Conservation (phyloP, 192 early-diverging fungal species). For the Coemansia sp. region DNA sequence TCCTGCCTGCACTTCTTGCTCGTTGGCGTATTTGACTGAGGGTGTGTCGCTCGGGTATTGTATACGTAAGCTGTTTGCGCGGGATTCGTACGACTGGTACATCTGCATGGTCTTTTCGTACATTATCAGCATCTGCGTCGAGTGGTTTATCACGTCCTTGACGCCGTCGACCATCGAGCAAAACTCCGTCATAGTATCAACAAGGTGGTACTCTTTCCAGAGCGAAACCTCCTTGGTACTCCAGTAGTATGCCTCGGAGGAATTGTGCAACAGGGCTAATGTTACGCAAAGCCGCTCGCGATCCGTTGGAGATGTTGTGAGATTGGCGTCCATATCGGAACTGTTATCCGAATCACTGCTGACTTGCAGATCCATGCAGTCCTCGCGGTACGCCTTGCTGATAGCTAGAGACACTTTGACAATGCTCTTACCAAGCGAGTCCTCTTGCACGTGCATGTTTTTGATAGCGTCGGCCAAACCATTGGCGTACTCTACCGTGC, state of each 20-base stretch:
- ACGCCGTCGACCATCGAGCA: slow-evolving; percentile 42
- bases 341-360: not conserved
- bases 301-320: not conserved
- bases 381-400: slow-evolving; percentile 29
- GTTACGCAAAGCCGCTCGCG: slow-evolving; percentile 42
- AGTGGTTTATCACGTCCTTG: slow-evolving; percentile 49
- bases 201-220: slow-evolving; percentile 53
- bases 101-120: slow-evolving; percentile 52
- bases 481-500: slow-evolving; percentile 32
- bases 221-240: slow-evolving; percentile 45
- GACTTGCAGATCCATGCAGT: slow-evolving; percentile 8
- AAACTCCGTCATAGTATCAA: slow-evolving; percentile 42
- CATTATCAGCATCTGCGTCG: slow-evolving; percentile 46
- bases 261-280: slow-evolving; percentile 42
- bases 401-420: slow-evolving; percentile 40
- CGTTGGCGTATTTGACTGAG: slow-evolving; percentile 53
- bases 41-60: slow-evolving; percentile 55
- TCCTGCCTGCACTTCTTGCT: slow-evolving; percentile 43
- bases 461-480: slow-evolving; percentile 33
- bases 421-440: slow-evolving; percentile 36
- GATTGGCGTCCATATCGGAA: not conserved
- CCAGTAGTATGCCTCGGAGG: slow-evolving; percentile 49
- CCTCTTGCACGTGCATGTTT: slow-evolving; percentile 43
- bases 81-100: slow-evolving; percentile 32
- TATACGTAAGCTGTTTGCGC: slow-evolving; percentile 43